Conservation (phyloP, 306 rosid genomes). For the Begonia masoniana region DNA sequence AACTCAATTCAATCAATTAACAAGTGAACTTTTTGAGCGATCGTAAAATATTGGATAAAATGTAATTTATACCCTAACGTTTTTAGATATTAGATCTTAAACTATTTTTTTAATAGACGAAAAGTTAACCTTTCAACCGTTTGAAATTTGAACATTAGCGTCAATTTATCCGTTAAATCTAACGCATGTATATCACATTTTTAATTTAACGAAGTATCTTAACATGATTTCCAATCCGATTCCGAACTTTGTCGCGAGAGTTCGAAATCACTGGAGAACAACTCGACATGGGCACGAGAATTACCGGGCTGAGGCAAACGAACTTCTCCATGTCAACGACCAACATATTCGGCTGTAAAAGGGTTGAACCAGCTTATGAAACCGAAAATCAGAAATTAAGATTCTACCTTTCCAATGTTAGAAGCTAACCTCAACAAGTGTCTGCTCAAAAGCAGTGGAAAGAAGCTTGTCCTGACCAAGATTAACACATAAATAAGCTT, state of each 20-base stretch:
- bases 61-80: too few relatives aligned
- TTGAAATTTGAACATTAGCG: background rate
- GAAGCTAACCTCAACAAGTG: conserved; percentile 77
- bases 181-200: background rate
- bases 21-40: background rate
- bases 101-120: background rate
- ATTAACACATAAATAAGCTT: background rate
- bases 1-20: background rate
- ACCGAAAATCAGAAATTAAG: background rate
- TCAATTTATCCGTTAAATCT: background rate
- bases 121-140: background rate
- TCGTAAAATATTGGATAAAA: background rate
- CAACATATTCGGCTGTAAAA: conserved; percentile 87
- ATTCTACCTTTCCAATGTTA: too few relatives aligned
- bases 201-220: too few relatives aligned
- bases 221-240: too few relatives aligned
- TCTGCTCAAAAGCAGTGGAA: conserved; percentile 92
- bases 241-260: too few relatives aligned
- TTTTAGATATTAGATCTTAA: background rate
- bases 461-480: conserved; percentile 76
- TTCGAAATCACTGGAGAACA: background rate
- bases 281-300: background rate
- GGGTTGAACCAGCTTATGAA: background rate
- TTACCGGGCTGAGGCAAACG: conserved; percentile 43
- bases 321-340: conserved; percentile 81